Evolutionary conservation across 2,329 filamentous ascomycete species (phyloP).

Genomic region (Byssoonygena ceratinophila): DNA sequence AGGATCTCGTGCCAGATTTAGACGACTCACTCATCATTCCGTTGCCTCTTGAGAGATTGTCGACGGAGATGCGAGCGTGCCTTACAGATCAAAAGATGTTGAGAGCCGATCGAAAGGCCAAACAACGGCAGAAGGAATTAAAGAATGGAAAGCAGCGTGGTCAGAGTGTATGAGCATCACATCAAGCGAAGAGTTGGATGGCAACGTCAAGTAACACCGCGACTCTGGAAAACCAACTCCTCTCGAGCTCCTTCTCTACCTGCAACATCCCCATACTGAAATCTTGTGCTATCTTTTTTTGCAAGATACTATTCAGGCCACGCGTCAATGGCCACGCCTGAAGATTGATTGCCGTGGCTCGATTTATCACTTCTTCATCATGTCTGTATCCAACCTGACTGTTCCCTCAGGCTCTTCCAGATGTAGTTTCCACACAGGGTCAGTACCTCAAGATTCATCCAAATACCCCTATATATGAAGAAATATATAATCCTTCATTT

Average conservation of each 20-base stretch:
- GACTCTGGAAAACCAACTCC: no score
- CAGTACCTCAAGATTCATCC: background rate
- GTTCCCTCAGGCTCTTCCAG: constrained; percentile 4
- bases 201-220: no score
- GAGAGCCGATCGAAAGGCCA: no score
- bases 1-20: constrained; percentile 1
- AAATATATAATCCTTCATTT: constrained; percentile 1
- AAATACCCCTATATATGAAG: constrained; percentile 2
- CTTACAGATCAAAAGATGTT: no score
- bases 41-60: background rate
- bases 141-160: no score
- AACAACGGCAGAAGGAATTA: no score
- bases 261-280: background rate
- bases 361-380: background rate
- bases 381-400: background rate
- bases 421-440: constrained; percentile 6
- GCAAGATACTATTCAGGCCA: no score
- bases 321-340: background rate
- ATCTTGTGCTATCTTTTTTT: no score
- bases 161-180: no score
- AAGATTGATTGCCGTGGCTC: constrained; percentile 2
- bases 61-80: no score
- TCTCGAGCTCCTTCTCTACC: no score
- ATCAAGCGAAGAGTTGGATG: no score
- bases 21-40: background rate